phyloP scores from a whole-genome alignment of 2,329 filamentous ascomycete genomes.

The Onygenales sp. region DNA sequence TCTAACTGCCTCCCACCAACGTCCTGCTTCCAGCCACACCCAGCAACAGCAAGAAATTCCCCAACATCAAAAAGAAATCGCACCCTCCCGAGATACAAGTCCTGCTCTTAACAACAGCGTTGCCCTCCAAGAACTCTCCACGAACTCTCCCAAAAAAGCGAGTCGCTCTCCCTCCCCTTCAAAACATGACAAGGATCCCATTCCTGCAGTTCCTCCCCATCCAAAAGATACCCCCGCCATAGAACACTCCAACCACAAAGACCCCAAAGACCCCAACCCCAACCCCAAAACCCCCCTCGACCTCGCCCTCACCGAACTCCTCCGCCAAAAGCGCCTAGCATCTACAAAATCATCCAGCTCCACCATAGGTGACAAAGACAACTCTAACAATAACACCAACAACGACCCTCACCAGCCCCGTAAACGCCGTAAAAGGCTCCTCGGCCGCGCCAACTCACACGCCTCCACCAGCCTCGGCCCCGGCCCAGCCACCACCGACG shows the following conservation, averaged over 20 bases:
- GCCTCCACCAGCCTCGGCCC: constrained; percentile 21
- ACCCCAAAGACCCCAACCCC: neutral
- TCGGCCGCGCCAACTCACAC: constrained; percentile 34
- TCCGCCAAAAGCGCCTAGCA: constrained; percentile 30
- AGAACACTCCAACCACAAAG: neutral
- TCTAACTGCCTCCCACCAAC: too few relatives aligned
- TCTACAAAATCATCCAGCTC: constrained; percentile 17
- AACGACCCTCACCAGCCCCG: constrained; percentile 3
- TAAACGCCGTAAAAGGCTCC: constrained; percentile 26
- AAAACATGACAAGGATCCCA: constrained; percentile 5
- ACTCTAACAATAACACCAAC: constrained; percentile 9
- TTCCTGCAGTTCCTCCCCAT: neutral
- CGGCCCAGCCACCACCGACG: neutral
- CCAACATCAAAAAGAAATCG: neutral
- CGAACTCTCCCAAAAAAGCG: constrained; percentile 11
- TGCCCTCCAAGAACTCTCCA: constrained; percentile 12
- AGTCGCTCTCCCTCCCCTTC: constrained; percentile 16
- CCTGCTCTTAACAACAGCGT: neutral
- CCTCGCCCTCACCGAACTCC: constrained; percentile 29
- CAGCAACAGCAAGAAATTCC: neutral
- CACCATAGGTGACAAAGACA: constrained; percentile 11
- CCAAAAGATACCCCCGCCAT: neutral
- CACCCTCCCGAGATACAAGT: neutral
- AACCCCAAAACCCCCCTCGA: constrained; percentile 6
- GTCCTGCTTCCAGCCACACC: too few relatives aligned